phyloP scores from a whole-genome alignment of 2,329 filamentous ascomycete genomes.

The Neofusicoccum kwambonambiense region DNA sequence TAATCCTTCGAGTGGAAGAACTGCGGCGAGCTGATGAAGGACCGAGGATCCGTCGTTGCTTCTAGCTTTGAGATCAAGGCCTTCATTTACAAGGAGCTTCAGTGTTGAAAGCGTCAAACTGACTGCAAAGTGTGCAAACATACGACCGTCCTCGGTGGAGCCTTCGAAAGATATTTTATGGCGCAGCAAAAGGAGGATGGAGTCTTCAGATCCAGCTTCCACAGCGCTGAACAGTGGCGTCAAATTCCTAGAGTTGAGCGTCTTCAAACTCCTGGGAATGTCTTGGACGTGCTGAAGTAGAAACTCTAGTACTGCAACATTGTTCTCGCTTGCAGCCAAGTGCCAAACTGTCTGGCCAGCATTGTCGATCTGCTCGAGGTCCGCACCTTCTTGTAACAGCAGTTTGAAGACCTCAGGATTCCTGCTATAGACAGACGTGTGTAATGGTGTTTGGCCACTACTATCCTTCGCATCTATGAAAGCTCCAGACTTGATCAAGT shows the following conservation, averaged over 20 bases:
- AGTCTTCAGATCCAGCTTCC: background rate
- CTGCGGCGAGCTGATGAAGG: background rate
- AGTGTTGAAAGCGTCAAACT: background rate
- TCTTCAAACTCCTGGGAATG: fast-evolving
- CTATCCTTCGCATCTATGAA: background rate
- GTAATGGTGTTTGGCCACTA: background rate
- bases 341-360: background rate
- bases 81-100: background rate
- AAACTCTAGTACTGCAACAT: background rate
- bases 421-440: background rate
- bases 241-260: background rate
- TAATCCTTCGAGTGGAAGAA: too few species aligned
- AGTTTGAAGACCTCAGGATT: background rate
- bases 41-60: background rate
- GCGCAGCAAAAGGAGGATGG: background rate
- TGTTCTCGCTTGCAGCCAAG: background rate
- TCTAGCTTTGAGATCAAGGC: background rate
- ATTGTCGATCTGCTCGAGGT: background rate
- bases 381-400: background rate
- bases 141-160: background rate
- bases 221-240: background rate
- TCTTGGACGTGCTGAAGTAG: background rate
- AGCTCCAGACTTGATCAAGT: background rate
- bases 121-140: background rate
- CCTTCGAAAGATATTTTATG: background rate